Conservation (phyloP, 306 rosid genomes). For the Casuarina cunninghamiana region DNA sequence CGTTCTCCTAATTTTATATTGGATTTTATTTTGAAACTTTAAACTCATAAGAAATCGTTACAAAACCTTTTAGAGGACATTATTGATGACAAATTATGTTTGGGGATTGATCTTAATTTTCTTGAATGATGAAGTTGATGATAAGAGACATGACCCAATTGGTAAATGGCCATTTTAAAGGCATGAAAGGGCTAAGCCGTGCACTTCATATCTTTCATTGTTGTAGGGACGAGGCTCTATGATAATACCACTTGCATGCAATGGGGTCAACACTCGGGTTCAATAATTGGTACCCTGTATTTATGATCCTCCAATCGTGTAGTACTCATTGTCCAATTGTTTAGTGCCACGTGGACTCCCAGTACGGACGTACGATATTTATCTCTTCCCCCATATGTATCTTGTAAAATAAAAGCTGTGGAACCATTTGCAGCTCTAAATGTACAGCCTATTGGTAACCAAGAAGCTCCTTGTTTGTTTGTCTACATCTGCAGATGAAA, state of each 20-base stretch:
- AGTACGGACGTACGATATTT: background rate
- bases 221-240: slow-evolving; percentile 22
- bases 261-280: slow-evolving; percentile 35
- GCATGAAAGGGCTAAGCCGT: slow-evolving; percentile 17
- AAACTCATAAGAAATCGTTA: no score
- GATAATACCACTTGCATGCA: slow-evolving; percentile 25
- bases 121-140: no score
- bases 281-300: slow-evolving; percentile 32
- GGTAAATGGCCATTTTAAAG: slow-evolving; percentile 20
- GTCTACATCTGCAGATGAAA: no score
- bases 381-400: background rate
- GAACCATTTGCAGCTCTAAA: background rate
- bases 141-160: slow-evolving; percentile 23
- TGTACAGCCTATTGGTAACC: background rate
- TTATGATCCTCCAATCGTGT: slow-evolving; percentile 4
- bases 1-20: no score
- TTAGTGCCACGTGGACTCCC: background rate
- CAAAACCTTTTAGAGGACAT: no score
- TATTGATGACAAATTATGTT: no score
- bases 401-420: background rate
- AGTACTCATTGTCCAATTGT: slow-evolving; percentile 5
- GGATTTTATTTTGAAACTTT: no score
- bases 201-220: slow-evolving; percentile 26
- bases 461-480: no score
- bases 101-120: no score